Percentiles rank a stretch among this genome's conserved stretches.
phyloP scores from a whole-genome alignment of 495 filamentous ascomycete species.

The Daldinia bambusicola region DNA sequence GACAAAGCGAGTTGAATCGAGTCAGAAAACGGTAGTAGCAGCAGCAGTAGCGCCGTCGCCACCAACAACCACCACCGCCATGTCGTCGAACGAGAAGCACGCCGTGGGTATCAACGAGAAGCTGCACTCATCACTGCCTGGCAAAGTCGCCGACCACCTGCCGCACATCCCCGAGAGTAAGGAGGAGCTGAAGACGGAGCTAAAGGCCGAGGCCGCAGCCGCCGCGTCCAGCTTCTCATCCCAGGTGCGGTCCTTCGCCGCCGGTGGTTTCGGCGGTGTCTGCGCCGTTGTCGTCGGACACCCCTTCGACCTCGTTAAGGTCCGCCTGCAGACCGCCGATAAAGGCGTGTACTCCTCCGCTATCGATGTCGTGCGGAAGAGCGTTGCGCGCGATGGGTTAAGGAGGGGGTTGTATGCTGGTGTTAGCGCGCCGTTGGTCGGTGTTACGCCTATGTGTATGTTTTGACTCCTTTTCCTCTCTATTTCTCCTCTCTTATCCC shows the following conservation, averaged over 20 bases:
- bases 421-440: constrained; percentile 91
- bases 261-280: constrained; percentile 92
- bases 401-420: constrained; percentile 92
- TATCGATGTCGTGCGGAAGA: constrained; percentile 90
- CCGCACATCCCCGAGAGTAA: constrained; percentile 64
- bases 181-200: constrained; percentile 61
- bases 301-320: constrained; percentile 97
- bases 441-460: constrained; percentile 99
- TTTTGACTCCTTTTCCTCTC: constrained; percentile 45
- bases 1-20: neutral
- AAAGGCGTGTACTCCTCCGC: constrained; percentile 90
- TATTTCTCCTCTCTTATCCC: neutral
- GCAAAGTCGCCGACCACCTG: constrained; percentile 54
- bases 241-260: constrained; percentile 79
- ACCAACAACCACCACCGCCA: constrained; percentile 24
- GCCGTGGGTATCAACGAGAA: constrained; percentile 49
- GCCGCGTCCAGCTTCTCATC: constrained; percentile 58
- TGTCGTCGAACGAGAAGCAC: constrained; percentile 45
- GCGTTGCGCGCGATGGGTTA: constrained; percentile 86
- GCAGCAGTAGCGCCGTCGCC: too few species aligned
- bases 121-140: constrained; percentile 52
- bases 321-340: constrained; percentile 94
- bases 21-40: neutral
- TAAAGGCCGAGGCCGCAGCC: constrained; percentile 58
- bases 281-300: constrained; percentile 94